These are phyloP conservation scores for Fagopyrum esculentum DNA, from an alignment of 148 eudicot species.

Conservation along the genomic window DNA sequence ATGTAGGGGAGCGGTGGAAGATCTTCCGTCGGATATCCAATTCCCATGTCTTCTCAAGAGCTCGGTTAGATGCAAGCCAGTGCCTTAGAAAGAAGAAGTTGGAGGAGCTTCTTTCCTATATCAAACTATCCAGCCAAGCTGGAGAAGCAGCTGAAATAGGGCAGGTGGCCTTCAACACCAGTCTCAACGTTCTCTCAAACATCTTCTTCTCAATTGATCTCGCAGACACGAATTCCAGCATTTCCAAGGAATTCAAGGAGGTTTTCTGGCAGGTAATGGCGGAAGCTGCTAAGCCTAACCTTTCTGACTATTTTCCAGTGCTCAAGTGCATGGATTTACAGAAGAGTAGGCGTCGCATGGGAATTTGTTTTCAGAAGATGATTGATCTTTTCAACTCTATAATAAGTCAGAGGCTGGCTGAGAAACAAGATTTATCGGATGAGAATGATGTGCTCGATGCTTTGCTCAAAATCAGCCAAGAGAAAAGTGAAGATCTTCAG, in stretches of 20 bases:
- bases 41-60: neutral
- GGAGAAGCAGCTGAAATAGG: neutral
- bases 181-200: neutral
- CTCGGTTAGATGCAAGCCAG: neutral
- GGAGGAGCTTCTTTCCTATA: constrained; percentile 4
- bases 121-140: neutral
- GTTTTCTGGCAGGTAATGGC: constrained; percentile 9
- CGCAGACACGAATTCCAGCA: neutral
- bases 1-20: neutral
- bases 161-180: neutral
- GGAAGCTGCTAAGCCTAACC: constrained; percentile 10
- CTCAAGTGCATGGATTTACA: neutral
- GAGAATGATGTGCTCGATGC: constrained; percentile 3
- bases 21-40: constrained; percentile 1
- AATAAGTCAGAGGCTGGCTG: neutral
- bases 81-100: constrained; percentile 1
- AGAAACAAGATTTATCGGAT: neutral
- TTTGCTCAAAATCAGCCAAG: constrained; percentile 4
- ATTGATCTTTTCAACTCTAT: neutral
- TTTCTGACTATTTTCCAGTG: constrained; percentile 10
- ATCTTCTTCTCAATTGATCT: constrained; percentile 7
- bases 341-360: neutral
- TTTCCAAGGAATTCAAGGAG: constrained; percentile 1
- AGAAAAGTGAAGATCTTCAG: constrained; percentile 1
- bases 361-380: neutral